Evolutionary conservation across 129 eudicot genomes (phyloP), one percentile per base, ranked within the genome.

Genomic region (Flaveria brownii): DNA sequence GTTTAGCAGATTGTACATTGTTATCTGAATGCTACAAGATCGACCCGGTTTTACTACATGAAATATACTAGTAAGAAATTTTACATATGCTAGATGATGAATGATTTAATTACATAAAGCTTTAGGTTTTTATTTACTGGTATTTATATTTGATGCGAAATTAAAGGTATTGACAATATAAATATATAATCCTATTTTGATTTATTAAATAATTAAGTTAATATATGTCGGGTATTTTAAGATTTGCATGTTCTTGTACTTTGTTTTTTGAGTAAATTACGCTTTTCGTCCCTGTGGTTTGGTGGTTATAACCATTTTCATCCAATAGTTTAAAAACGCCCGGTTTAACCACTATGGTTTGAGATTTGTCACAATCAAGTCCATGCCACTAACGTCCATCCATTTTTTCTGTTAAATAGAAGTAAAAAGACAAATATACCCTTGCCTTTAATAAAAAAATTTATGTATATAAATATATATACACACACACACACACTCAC

Each of bases 81-180:
- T 28, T 65, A 46, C 33, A 73, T 42, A 57, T 80, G 61, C 59
- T 71, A 60, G 62, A 76, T 77, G 81, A 74, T 54, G 72, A 45
- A 43, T 77, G 47, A 60, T 15, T 80, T 62, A 50, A 68, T 68
- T 47, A 56, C 74, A 80, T 80, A 80, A 80, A 80, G 79, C 45
- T 80, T 74, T 66, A 46, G 56, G 80, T 30, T 56, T 67, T 54
- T 65, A 11, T 64, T 51, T 64, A 16, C 25, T 64, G 41, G 64
- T 33, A 73, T 74, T 65, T 30, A 66, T 43, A 30, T 70, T 56
- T 73, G 43, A 62, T 51, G 17, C 25, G 11, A 70, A 55, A 3
- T 49, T 68, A 23, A 77, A 43, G 15, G 20, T n/a, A 60, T 61
- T 45, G 59, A n/a, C 14, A 22, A 75, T 62, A 30, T 17, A 26